Conservation (phyloP, 805 yeast genomes). For the Lipomyces yamanashiensis region DNA sequence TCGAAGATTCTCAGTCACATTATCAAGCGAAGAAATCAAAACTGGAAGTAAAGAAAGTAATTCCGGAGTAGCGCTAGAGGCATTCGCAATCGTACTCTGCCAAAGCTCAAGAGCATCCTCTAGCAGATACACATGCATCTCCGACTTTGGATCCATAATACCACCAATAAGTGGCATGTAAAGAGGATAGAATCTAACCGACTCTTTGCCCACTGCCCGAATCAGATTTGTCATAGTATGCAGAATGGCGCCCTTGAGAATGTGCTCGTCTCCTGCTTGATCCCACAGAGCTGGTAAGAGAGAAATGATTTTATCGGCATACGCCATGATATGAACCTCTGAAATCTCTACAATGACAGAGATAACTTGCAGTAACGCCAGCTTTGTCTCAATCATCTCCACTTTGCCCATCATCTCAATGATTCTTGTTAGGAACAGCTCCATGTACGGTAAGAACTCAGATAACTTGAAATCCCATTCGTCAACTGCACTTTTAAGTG, state of each 20-base stretch:
- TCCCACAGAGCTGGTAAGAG: slow-evolving; percentile 84
- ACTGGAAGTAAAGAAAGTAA: slow-evolving; percentile 56
- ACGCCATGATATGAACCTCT: slow-evolving; percentile 41
- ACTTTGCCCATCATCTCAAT: slow-evolving; percentile 57
- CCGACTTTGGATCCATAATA: slow-evolving; percentile 66
- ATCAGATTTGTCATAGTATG: slow-evolving; percentile 46
- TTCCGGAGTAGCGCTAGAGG: slow-evolving; percentile 53
- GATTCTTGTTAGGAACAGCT: slow-evolving; percentile 51
- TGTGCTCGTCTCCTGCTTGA: slow-evolving; percentile 50
- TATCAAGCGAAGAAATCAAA: slow-evolving; percentile 61
- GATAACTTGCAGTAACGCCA: slow-evolving; percentile 71
- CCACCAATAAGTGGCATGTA: slow-evolving; percentile 66
- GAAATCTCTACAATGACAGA: slow-evolving; percentile 54
- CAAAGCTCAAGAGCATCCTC: slow-evolving; percentile 91
- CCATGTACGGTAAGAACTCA: slow-evolving; percentile 68
- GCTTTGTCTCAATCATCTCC: slow-evolving; percentile 71
- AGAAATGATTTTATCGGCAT: slow-evolving; percentile 43
- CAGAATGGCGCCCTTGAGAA: slow-evolving; percentile 46
- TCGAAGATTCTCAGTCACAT: slow-evolving; percentile 57
- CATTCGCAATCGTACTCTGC: slow-evolving; percentile 61
- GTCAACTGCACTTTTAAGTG: slow-evolving; percentile 69
- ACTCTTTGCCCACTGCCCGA: slow-evolving; percentile 38
- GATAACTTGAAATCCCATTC: slow-evolving; percentile 84
- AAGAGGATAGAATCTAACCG: slow-evolving; percentile 28
- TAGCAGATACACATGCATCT: slow-evolving; percentile 59